phyloP scores from a whole-genome alignment of 495 filamentous ascomycete species.

The Pseudoneurospora amorphoporcata region DNA sequence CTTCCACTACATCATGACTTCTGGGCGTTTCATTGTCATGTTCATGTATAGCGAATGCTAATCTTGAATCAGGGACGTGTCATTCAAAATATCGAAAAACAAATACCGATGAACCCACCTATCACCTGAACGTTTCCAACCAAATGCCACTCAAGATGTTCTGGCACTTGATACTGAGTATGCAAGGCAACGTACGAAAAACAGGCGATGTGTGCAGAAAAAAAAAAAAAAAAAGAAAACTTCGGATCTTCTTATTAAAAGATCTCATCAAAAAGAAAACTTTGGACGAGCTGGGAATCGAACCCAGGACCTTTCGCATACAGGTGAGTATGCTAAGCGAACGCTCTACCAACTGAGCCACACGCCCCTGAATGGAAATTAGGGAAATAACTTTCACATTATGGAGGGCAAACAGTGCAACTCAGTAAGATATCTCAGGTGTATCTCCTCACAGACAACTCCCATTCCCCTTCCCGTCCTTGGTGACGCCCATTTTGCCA shows the following conservation, averaged over 20 bases:
- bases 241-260: not conserved
- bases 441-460: not conserved
- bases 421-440: no score
- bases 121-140: no score
- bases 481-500: not conserved
- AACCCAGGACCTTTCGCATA: not conserved
- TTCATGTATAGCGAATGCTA: no score
- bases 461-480: not conserved
- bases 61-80: no score
- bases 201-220: not conserved
- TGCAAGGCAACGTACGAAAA: not conserved
- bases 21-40: no score
- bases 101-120: no score
- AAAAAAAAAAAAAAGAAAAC: constrained; percentile 8
- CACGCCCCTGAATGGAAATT: not conserved
- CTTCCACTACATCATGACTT: no score
- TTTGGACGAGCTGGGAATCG: not conserved
- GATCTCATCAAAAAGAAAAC: not conserved
- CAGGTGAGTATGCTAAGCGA: not conserved
- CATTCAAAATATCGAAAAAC: no score
- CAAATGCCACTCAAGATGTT: not conserved
- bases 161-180: not conserved
- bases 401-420: no score
- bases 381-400: no score
- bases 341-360: not conserved